Evolutionary conservation across 2,329 filamentous ascomycete species (phyloP).

Genomic region (Bipolaris gigantea): DNA sequence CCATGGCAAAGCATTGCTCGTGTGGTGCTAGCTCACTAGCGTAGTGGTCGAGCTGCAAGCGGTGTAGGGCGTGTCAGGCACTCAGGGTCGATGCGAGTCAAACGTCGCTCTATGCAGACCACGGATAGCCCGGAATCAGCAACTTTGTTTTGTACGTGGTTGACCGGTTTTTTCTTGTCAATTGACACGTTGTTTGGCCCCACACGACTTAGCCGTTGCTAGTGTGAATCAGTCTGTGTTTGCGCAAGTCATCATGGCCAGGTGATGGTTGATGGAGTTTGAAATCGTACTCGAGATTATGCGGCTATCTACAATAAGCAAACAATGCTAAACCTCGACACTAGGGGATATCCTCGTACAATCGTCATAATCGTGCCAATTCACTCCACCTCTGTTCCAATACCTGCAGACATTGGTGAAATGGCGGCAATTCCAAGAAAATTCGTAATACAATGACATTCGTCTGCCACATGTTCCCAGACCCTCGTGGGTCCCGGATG

Average conservation of each 20-base stretch:
- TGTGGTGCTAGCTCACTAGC: not conserved
- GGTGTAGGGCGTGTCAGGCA: not conserved
- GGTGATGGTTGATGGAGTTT: not conserved
- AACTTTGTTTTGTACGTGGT: not conserved
- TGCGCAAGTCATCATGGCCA: not conserved
- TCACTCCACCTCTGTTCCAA: not conserved
- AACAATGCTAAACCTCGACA: not conserved
- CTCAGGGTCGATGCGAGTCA: constrained; percentile 3
- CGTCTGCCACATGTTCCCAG: not conserved
- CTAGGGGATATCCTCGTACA: constrained; percentile 8
- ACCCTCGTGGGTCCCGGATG: not conserved
- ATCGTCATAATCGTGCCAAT: constrained; percentile 3
- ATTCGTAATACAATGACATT: constrained; percentile 18
- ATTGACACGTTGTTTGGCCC: not conserved
- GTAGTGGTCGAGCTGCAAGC: not conserved
- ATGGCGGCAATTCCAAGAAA: constrained; percentile 20
- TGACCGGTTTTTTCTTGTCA: not conserved
- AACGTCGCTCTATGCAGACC: constrained; percentile 1
- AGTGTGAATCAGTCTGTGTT: not conserved
- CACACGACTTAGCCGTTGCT: not conserved
- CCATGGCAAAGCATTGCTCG: not conserved
- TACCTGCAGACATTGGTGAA: constrained; percentile 10
- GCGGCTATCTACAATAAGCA: constrained; percentile 5
- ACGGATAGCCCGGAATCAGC: not conserved
- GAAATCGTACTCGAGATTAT: not conserved